Evolutionary conservation across 1,284 basidiomycete genomes (phyloP), one percentile per base, ranked within the genome.

Genomic region (Earliella scabrosa): DNA sequence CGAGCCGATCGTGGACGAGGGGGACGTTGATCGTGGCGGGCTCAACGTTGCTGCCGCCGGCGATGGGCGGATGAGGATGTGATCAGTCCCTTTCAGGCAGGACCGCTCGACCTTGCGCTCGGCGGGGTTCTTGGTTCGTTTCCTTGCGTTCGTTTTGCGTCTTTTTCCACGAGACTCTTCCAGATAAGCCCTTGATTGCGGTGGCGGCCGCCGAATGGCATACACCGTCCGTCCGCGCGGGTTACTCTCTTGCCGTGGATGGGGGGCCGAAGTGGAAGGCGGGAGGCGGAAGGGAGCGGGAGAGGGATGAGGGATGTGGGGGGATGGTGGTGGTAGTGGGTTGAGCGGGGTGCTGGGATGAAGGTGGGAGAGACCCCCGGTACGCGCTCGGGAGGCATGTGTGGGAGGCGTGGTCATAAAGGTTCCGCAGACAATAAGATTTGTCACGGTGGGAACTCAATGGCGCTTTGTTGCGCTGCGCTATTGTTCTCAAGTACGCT

Each of bases 321-420:
- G 10, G 35, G 46, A 26, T 48, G 46, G 46, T 48, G 46, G 46
- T 48, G 46, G 46, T 26, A 36, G 34, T 16, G 32, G 34, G 46
- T 21, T 35, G 38, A 48, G 46, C 14, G 18, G 21, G 20, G 18
- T 9, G 11, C 6, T 21, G 45, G 45, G 18, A 10, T 21, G n/a
- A 21, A 24, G 16, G 29, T 21, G 44, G 31, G n/a, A 7, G 31
- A 31, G 45, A n/a, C 9, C 10, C 0, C 8, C 10, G n/a, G 27
- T 23, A 20, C 11, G 31, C 10, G 27, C 9, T 14, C 18, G 11
- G 5, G 20, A n/a, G 18, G 31, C 31, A 38, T 48, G 46, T 35
- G 45, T 13, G 7, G 18, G 34, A 23, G 32, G 46, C 46, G 34
- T 48, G 46, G 36, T 20, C 29, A 36, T 48, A 26, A 18, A 48